Base-by-base conservation (phyloP, 441 rosid species). In the Euphorbia celastroides region DNA sequence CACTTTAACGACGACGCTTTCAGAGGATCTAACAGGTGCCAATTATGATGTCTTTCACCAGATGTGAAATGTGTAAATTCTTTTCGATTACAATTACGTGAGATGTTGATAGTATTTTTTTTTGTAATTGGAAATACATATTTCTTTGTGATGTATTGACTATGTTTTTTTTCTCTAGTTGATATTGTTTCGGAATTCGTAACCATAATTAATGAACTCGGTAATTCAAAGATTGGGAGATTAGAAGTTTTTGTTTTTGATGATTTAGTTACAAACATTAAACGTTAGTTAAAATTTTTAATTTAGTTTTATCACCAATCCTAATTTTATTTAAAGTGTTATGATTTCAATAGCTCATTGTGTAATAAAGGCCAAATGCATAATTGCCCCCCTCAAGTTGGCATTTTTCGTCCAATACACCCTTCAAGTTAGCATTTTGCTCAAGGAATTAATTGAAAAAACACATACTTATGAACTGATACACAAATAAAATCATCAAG, bases 1-100 rank as follows among this genome's bases (percentile, higher is more conserved):
- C 74, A 84, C 76, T 2, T 58, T 86, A 65, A 74, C 82, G 56
- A 74, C 82, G 56, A 82, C 84, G 16, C 75, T 80, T 8, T 77
- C 90, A 62, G 83, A 83, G 64, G 86, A 80, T 82, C 80, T 81
- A 77, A 74, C 83, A 52, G 83, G 56, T 41, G 74, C 69, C n/a
- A 74, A 72, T 72, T 81, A 80, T 67, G 85, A 83, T 75, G 75
- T 75, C 76, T 82, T 77, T 76, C 82, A 74, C 60, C 83, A 74
- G 48, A 69, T 79, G 44, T 83, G 68, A 79, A 75, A 11, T 38
- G 74, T 65, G 78, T 79, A 78, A 73, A 72, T 78, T 65, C 75
- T 60, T 58, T 59, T 38, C 26, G 6, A 12, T 36, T 41, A 30
- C 17, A 17, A 26, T 72, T 55, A 71, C 63, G 69, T 67, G 70